phyloP scores from a whole-genome alignment of 83 land plant species.

The Diphasiastrum complanatum region DNA sequence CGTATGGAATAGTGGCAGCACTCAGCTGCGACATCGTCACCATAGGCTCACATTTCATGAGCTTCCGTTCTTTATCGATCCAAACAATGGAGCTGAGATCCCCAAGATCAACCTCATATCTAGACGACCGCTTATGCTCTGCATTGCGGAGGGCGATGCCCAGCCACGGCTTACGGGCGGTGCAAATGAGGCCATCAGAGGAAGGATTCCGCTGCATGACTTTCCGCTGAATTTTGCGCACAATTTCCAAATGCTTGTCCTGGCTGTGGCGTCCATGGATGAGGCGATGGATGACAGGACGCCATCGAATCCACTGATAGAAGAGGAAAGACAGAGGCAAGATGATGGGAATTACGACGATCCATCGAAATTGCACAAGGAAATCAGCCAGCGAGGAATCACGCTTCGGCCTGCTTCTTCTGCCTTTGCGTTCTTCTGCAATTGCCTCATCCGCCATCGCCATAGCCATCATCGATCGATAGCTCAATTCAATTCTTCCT shows the following conservation, averaged over 20 bases:
- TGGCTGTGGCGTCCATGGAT: slow-evolving; percentile 1
- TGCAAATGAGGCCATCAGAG: slow-evolving; percentile 38
- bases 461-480: too few species aligned
- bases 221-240: slow-evolving; percentile 19
- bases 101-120: slow-evolving; percentile 32
- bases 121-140: slow-evolving; percentile 32
- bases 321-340: slow-evolving; percentile 35
- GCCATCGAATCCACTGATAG: slow-evolving; percentile 24
- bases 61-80: slow-evolving; percentile 18
- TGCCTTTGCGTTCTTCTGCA: too few species aligned
- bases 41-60: slow-evolving; percentile 43
- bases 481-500: too few species aligned
- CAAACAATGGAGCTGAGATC: slow-evolving; percentile 21
- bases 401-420: too few species aligned
- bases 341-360: slow-evolving; percentile 26
- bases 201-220: slow-evolving; percentile 16
- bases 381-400: slow-evolving; percentile 26
- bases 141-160: slow-evolving; percentile 35
- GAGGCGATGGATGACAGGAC: neutral
- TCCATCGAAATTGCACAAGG: slow-evolving; percentile 35
- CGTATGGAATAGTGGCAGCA: slow-evolving; percentile 22
- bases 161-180: slow-evolving; percentile 42
- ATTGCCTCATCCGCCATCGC: too few species aligned
- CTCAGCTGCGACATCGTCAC: slow-evolving; percentile 38
- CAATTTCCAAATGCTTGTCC: slow-evolving; percentile 14